phyloP scores from a whole-genome alignment of 106 monocot species.

The Iris macrosiphon region DNA sequence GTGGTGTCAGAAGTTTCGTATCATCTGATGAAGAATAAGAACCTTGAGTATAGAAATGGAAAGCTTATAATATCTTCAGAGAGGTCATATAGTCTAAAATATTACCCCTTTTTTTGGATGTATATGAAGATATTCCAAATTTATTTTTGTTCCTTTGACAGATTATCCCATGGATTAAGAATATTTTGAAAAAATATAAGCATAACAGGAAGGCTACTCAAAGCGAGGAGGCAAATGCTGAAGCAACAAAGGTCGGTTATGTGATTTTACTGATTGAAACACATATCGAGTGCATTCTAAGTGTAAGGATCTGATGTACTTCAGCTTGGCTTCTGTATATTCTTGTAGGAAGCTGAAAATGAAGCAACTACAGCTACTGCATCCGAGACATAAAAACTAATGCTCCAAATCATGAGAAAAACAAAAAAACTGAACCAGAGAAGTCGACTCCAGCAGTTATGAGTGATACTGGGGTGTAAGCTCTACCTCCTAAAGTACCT shows the following conservation, averaged over 20 bases:
- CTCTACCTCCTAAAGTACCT: constrained; percentile 39
- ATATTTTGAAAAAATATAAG: constrained; percentile 72
- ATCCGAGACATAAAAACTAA: constrained; percentile 48
- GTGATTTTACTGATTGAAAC: too few relatives aligned
- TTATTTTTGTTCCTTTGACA: constrained; percentile 21
- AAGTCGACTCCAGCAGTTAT: constrained; percentile 30
- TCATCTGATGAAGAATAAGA: constrained; percentile 72
- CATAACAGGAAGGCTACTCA: constrained; percentile 31
- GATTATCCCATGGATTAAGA: constrained; percentile 69
- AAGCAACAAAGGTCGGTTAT: constrained; percentile 32
- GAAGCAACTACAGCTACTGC: constrained; percentile 17
- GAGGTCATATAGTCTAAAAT: constrained; percentile 36
- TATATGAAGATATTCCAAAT: constrained; percentile 1
- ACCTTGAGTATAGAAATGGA: constrained; percentile 74
- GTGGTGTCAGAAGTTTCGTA: constrained; percentile 73
- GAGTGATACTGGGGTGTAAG: constrained; percentile 29
- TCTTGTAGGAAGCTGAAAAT: constrained; percentile 28
- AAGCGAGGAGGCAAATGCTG: constrained; percentile 36
- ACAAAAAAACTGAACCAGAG: constrained; percentile 49
- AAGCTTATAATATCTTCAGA: constrained; percentile 73
- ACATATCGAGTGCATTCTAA: too few relatives aligned
- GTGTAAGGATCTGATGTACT: background rate
- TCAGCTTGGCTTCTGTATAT: background rate
- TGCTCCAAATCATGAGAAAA: constrained; percentile 27
- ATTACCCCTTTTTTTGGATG: background rate